Evolutionary conservation across 2,329 filamentous ascomycete species (phyloP).

Genomic region (Tolypocladium nubicola): DNA sequence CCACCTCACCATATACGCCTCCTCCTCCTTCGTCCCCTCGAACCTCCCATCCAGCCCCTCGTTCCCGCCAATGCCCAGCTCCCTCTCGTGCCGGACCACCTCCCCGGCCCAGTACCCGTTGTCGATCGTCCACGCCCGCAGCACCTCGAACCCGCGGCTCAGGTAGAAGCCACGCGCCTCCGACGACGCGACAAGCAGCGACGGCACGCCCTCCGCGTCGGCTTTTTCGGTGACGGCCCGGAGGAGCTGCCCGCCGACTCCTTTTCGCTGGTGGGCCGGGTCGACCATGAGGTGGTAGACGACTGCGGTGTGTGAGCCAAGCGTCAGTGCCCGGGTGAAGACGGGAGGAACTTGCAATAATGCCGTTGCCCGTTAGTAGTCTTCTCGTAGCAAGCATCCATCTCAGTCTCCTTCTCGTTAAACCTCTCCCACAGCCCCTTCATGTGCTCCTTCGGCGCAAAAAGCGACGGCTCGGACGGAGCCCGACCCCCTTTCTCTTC

Average conservation of each 20-base stretch:
- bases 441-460: slow-evolving; percentile 7
- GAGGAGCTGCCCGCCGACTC: slow-evolving; percentile 8
- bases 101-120: slow-evolving; percentile 8
- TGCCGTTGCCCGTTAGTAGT: slow-evolving; percentile 7
- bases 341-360: slow-evolving; percentile 5
- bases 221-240: slow-evolving; percentile 1
- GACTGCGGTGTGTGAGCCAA: slow-evolving; percentile 2
- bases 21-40: slow-evolving; percentile 8
- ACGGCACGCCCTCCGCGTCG: slow-evolving; percentile 4
- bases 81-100: slow-evolving; percentile 1
- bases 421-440: slow-evolving; percentile 12
- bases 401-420: slow-evolving; percentile 6
- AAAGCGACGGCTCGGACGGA: slow-evolving; percentile 3
- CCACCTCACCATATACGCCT: slow-evolving; percentile 3
- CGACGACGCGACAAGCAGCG: slow-evolving; percentile 10
- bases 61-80: slow-evolving; percentile 4
- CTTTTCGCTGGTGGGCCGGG: slow-evolving; percentile 10
- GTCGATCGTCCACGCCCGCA: slow-evolving; percentile 9
- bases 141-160: slow-evolving; percentile 7
- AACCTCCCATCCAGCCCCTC: slow-evolving; percentile 5
- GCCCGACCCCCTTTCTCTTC: not conserved
- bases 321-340: not conserved
- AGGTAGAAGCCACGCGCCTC: slow-evolving; percentile 9
- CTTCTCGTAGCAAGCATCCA: slow-evolving; percentile 10
- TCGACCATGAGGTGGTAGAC: slow-evolving; percentile 12